Percentiles rank a stretch among this genome's conserved stretches.
Conservation (phyloP, 495 filamentous ascomycete genomes). For the Penicillium salamii region DNA sequence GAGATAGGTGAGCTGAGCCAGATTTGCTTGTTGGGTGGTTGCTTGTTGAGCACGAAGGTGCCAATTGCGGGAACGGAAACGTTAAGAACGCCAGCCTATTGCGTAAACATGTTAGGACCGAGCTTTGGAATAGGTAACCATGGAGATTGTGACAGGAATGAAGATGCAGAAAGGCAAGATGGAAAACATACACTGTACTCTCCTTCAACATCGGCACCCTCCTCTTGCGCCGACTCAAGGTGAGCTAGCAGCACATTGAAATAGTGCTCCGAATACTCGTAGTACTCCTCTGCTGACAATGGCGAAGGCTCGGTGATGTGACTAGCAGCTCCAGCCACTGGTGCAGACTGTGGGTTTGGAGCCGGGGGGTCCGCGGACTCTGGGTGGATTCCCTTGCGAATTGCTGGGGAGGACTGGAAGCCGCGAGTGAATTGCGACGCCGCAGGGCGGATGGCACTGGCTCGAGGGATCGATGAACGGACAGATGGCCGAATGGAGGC, state of each 20-base stretch:
- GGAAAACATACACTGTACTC: conserved; percentile 54
- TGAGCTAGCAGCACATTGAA: conserved; percentile 45
- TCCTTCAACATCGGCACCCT: conserved; percentile 49
- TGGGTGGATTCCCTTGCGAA: conserved; percentile 42
- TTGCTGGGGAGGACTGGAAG: conserved; percentile 30
- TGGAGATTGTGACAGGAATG: too few species aligned
- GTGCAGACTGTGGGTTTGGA: conserved; percentile 33
- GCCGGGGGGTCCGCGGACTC: conserved; percentile 39
- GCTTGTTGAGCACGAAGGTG: conserved; percentile 93
- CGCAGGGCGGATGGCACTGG: conserved; percentile 11
- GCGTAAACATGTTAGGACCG: too few species aligned
- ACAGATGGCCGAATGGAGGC: conserved; percentile 22
- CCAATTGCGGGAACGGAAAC: conserved; percentile 63
- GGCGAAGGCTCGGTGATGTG: conserved; percentile 43
- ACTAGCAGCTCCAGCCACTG: conserved; percentile 29
- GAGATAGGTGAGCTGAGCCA: conserved; percentile 91
- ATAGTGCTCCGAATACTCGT: conserved; percentile 49
- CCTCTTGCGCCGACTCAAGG: conserved; percentile 46
- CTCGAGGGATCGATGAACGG: conserved; percentile 23
- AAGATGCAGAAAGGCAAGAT: not conserved
- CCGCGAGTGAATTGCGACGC: conserved; percentile 14
- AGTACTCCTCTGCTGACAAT: conserved; percentile 41
- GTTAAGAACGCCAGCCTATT: conserved; percentile 79
- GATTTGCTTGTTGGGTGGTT: conserved; percentile 95
- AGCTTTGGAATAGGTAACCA: too few species aligned